These are phyloP conservation scores for Boletus edulis DNA, from an alignment of 768 basidiomycete genomes.

Conservation along the genomic window DNA sequence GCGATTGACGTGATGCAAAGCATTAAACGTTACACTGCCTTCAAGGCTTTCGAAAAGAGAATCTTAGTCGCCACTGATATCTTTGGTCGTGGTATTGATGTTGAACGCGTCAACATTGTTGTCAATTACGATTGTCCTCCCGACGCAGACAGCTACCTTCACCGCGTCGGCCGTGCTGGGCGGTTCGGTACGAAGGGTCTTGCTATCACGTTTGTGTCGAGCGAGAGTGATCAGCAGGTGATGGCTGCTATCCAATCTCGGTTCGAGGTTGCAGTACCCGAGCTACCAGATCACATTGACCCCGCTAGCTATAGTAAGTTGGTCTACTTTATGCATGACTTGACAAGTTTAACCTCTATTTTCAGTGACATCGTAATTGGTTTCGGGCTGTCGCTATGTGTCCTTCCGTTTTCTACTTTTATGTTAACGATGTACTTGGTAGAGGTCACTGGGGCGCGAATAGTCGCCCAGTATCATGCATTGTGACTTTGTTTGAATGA, in stretches of 20 bases:
- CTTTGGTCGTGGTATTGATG: slow-evolving; percentile 98
- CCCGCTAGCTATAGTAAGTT: slow-evolving; percentile 92
- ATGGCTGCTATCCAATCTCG: slow-evolving; percentile 93
- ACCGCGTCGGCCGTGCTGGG: slow-evolving; percentile 98
- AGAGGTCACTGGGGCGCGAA: slow-evolving; percentile 6
- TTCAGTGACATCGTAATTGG: slow-evolving; percentile 45
- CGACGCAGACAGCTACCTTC: slow-evolving; percentile 97
- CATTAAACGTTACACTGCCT: slow-evolving; percentile 93
- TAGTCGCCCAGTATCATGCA: neutral
- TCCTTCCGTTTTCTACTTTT: slow-evolving; percentile 4
- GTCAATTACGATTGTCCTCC: slow-evolving; percentile 98
- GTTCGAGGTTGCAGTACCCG: slow-evolving; percentile 96
- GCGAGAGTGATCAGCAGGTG: slow-evolving; percentile 90
- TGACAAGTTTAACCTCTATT: neutral
- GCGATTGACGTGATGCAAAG: slow-evolving; percentile 39
- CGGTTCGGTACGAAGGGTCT: slow-evolving; percentile 99
- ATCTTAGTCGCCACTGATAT: slow-evolving; percentile 99
- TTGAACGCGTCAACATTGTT: slow-evolving; percentile 99
- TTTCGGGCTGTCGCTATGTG: slow-evolving; percentile 12
- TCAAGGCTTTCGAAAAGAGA: slow-evolving; percentile 99
- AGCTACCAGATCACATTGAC: slow-evolving; percentile 91
- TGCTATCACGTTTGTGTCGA: slow-evolving; percentile 94
- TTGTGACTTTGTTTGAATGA: slow-evolving; percentile 9
- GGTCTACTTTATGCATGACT: neutral
- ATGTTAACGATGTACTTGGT: slow-evolving; percentile 25